Evolutionary conservation across 192 early-diverging fungal species (phyloP), one percentile per base, ranked within the genome.

Genomic region (Backusella tarrabulga): DNA sequence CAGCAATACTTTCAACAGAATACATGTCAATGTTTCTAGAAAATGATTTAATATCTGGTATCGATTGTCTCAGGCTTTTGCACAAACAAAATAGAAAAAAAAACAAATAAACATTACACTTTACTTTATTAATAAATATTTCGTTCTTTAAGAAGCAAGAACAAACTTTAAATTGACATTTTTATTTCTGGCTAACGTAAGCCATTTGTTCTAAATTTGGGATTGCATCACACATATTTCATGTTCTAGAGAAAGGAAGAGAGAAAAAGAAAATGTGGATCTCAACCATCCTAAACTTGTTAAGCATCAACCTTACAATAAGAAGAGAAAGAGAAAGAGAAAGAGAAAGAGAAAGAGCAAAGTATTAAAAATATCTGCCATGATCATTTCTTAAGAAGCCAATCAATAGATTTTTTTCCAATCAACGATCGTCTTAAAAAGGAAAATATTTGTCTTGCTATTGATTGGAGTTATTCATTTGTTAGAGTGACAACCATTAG

Each of bases 401-500:
- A 63, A 63, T 63, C 56, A 63, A 29, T 29, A 1, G 26, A 1
- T 3, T 63, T 29, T 54, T 29, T 29, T 29, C 9, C 3, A 29
- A 23, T 63, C 56, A 63, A 63, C 14, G 9, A 2, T 5, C 2
- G 21, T 63, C 56, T 63, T 63, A 63, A 63, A 63, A 63, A 63
- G 56, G 56, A 63, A 63, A 63, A 63, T 63, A 63, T 63, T 63
- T 63, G 12, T 29, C 1, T 63, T 63, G 56, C 4, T 29, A 11
- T 29, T 63, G 56, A 63, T 63, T 63, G 56, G 56, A 63, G 21
- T 63, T 29, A 23, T 29, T 63, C 9, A 63, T 63, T 63, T 63
- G 56, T n/a, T 63, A 63, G 26, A 63, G 23, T 63, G 56, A 63
- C 56, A 63, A 63, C 56, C 56, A 63, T 63, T 63, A 63, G 56